Percentiles rank a stretch among this genome's conserved stretches.
Evolutionary conservation across 306 rosid genomes (phyloP).

Genomic region (Prunus salicina): DNA sequence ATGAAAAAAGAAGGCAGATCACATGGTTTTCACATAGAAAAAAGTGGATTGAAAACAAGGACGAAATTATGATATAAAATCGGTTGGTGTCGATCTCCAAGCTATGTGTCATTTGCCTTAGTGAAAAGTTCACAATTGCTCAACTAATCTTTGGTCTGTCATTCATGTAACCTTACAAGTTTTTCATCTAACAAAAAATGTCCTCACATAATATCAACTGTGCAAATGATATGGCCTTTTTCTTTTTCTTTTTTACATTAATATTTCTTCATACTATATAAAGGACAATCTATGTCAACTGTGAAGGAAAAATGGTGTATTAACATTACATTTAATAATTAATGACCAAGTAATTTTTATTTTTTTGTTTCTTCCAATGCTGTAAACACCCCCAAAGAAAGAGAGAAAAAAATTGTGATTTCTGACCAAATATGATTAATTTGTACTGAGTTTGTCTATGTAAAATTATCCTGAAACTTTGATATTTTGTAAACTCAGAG

Average conservation of each 20-base stretch:
- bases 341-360: neutral
- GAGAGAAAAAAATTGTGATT: neutral
- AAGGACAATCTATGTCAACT: neutral
- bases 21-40: neutral
- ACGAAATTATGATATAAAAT: no score
- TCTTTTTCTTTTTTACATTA: neutral
- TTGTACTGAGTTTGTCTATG: constrained; percentile 20
- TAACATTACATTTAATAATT: constrained; percentile 3
- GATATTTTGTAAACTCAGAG: constrained; percentile 16
- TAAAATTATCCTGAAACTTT: neutral
- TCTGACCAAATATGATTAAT: constrained; percentile 11
- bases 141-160: neutral
- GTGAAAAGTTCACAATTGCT: no score
- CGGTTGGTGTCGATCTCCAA: no score
- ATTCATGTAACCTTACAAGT: neutral
- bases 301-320: neutral
- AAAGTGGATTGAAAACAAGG: neutral
- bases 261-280: no score
- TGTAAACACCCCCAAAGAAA: neutral
- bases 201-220: neutral
- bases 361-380: constrained; percentile 1
- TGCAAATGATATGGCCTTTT: neutral
- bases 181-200: neutral
- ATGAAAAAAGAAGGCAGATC: neutral
- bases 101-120: no score